Evolutionary conservation across 192 early-diverging fungal genomes (phyloP), one percentile per base, ranked within the genome.

Genomic region (Coemansia sp.): DNA sequence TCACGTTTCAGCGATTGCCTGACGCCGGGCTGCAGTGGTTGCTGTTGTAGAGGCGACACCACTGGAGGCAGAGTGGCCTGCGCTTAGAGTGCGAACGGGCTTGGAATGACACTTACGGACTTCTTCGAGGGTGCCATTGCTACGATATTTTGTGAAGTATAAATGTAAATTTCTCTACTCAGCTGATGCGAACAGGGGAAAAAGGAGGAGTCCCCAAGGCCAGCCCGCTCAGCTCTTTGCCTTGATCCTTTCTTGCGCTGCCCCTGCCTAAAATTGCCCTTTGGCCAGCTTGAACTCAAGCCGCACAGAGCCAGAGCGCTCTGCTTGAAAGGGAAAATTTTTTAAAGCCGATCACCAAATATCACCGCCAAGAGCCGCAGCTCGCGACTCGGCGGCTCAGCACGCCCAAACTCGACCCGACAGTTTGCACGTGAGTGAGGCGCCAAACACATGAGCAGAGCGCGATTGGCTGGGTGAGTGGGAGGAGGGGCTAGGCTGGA

Each of bases 41-140:
- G 52, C 14, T 28, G 52, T 0, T 55, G 26, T 26, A 7, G 28
- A 55, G 48, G 25, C 48, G 20, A 6, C 42, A 61, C 21, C 6
- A 33, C 52, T 31, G 16, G 52, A 31, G 31, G 31, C 31, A 31
- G 31, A 55, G 52, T 31, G 26, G 26, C 10, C 28, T 35, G 56
- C 56, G 14, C 34, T 26, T 23, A 42, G 59, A 12, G 28, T 13
- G 36, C 43, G 33, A 23, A 53, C 37, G 20, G 34, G 56, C 33
- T 59, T 25, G 62, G 18, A 33, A 34, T 12, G 65, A 68, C 73
- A 75, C 77, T 79, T 79, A 82, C 79, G 59, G 68, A 61, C 69
- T 82, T 82, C 79, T 82, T 82, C 68, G 75, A 74, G 70, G 79
- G 79, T 36, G 79, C 79, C 79, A 82, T 82, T 82, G 67, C 71